Base-by-base conservation (phyloP, 345 rosid genomes). In the Populus deltoides region DNA sequence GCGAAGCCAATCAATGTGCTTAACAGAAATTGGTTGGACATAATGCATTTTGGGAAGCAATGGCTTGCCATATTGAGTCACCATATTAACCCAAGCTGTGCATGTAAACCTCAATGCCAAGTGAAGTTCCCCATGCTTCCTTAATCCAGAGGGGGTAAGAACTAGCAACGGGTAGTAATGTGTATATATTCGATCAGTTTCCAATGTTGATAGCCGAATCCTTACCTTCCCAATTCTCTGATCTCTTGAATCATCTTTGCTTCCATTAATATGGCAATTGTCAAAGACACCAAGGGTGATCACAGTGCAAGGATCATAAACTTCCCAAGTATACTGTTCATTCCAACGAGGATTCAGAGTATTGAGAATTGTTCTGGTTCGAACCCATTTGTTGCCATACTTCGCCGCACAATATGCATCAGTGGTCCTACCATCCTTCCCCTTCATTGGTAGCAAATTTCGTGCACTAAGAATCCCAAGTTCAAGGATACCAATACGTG, bases 311-410 rank as follows among this genome's bases (percentile, higher is more conserved):
- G 85, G 74, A 82, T 82, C 85, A 59, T 41, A 51, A 39, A 82
- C 85, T 70, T 82, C 85, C 85, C 85, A 82, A 55, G 81, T 82
- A 29, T 78, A 82, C 85, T 82, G 85, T 66, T 82, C 85, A 35
- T 82, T 82, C 85, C 85, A 82, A 39, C 76, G 81, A 25, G 85
- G 85, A 75, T 78, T 36, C 20, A 82, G 78, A 29, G 78, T 82
- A 13, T 78, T 66, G 5, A 78, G 76, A 17, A 82, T 68, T 35
- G 85, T 82, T 70, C 85, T 75, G 69, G 85, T 82, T 67, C 85
- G 81, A 66, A 82, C 71, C 85, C 85, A 82, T 71, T 82, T 82
- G 69, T 78, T 82, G 6, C 85, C 85, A 43, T 82, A 82, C 70
- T 82, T 82, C 1, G 79, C 82, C 47, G 71, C 85, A 65, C 82